These are phyloP conservation scores for Cryptococcus sp. DNA, from an alignment of 1,284 basidiomycete species.

Conservation along the genomic window DNA sequence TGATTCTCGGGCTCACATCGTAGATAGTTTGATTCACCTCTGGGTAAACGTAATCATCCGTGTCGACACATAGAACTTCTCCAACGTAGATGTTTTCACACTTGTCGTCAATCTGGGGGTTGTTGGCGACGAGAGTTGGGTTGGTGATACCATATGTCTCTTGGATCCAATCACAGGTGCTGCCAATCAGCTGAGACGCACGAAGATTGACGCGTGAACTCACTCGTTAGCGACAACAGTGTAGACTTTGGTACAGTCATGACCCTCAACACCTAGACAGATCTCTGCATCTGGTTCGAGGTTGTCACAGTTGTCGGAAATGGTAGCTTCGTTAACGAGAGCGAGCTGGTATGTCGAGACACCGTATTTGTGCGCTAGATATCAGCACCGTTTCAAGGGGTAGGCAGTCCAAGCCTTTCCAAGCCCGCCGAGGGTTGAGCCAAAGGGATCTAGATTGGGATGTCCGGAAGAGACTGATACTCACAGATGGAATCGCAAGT, in stretches of 20 bases:
- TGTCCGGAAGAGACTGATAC: conserved; percentile 12
- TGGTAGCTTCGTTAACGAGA: conserved; percentile 43
- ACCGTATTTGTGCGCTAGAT: conserved; percentile 41
- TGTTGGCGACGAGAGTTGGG: conserved; percentile 45
- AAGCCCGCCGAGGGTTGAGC: too few species aligned
- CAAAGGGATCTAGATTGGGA: background rate
- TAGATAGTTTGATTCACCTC: conserved; percentile 36
- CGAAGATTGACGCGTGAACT: conserved; percentile 10
- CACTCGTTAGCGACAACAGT: conserved; percentile 45
- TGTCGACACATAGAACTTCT: conserved; percentile 49
- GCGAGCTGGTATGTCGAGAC: conserved; percentile 50
- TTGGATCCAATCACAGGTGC: conserved; percentile 44
- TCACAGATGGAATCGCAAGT: conserved; percentile 49
- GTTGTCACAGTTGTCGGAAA: conserved; percentile 47
- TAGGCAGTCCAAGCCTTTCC: too few species aligned
- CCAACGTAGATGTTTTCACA: conserved; percentile 50
- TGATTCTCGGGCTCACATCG: conserved; percentile 26
- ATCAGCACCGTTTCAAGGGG: background rate
- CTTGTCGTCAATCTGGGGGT: conserved; percentile 45
- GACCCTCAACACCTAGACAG: conserved; percentile 43
- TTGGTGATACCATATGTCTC: conserved; percentile 38
- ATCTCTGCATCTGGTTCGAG: conserved; percentile 38
- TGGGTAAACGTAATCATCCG: conserved; percentile 38
- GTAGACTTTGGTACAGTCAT: conserved; percentile 48
- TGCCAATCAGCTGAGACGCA: conserved; percentile 6